These are phyloP conservation scores for Phytophthora sp. DNA, from an alignment of 352 stramenopile species.

Conservation along the genomic window DNA sequence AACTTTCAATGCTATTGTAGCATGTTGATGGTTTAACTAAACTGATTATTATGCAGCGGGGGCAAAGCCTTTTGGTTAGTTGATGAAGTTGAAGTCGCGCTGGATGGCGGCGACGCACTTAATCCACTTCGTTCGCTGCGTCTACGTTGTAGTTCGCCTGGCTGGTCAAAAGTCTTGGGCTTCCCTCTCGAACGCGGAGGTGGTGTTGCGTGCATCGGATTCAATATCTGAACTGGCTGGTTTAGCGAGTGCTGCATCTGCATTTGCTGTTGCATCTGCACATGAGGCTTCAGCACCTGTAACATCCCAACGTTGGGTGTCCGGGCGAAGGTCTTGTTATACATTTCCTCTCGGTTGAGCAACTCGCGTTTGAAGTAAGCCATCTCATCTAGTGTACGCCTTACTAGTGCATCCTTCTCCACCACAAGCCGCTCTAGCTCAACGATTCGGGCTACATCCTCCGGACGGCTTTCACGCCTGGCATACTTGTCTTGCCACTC, in stretches of 20 bases:
- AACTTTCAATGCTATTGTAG: too few relatives aligned
- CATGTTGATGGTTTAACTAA: constrained; percentile 17
- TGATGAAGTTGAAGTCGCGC: constrained; percentile 7
- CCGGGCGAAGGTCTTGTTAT: constrained; percentile 93
- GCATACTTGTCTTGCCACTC: constrained; percentile 72
- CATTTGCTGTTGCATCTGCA: constrained; percentile 52
- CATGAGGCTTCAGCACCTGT: constrained; percentile 85
- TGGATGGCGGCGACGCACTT: constrained; percentile 2
- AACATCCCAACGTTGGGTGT: constrained; percentile 89
- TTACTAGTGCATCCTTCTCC: constrained; percentile 76
- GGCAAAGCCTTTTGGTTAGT: constrained; percentile 50
- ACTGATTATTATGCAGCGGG: constrained; percentile 62
- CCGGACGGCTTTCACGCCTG: constrained; percentile 62
- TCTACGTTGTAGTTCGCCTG: constrained; percentile 47
- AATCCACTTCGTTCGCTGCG: constrained; percentile 48
- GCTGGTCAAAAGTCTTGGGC: constrained; percentile 35
- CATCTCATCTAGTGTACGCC: constrained; percentile 87
- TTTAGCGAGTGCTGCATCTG: constrained; percentile 23
- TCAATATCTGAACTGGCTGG: constrained; percentile 14
- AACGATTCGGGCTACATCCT: constrained; percentile 85
- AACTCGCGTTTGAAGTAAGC: constrained; percentile 93
- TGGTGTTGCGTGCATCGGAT: constrained; percentile 8
- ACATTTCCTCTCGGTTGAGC: constrained; percentile 93
- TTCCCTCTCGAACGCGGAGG: constrained; percentile 46
- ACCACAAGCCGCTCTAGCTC: constrained; percentile 65